Conservation (phyloP, 768 basidiomycete genomes). For the Phanerochaete sordida region DNA sequence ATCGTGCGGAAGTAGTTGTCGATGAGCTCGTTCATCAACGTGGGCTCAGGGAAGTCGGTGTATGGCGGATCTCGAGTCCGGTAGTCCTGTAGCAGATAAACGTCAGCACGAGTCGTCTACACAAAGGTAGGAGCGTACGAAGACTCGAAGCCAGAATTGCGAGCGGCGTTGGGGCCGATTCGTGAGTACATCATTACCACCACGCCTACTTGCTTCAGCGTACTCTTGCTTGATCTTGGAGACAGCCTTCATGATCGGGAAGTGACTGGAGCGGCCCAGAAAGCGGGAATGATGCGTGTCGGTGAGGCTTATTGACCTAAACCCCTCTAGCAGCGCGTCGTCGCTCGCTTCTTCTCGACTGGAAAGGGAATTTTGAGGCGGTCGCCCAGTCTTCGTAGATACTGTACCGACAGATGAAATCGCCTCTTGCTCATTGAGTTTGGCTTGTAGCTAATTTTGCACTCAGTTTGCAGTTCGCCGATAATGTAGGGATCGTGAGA, state of each 20-base stretch:
- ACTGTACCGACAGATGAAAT: no score
- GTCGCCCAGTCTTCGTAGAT: no score
- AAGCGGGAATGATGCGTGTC: constrained; percentile 18
- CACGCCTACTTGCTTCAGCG: constrained; percentile 8
- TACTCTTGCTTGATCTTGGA: constrained; percentile 39
- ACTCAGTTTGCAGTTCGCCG: no score
- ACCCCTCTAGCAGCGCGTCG: no score
- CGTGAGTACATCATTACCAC: background rate
- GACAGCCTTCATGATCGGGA: constrained; percentile 36
- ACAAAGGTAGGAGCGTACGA: no score
- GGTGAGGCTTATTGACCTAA: constrained; percentile 14
- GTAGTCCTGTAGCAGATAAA: no score
- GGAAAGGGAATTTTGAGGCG: no score
- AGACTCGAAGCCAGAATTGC: background rate
- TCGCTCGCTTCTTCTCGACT: no score
- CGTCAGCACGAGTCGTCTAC: no score
- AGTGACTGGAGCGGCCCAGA: constrained; percentile 38
- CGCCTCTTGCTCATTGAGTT: no score
- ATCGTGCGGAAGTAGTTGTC: constrained; percentile 38
- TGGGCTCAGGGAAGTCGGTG: constrained; percentile 19
- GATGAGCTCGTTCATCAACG: constrained; percentile 33
- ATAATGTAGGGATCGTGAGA: no score
- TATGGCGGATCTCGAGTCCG: background rate
- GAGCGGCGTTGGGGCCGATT: background rate
- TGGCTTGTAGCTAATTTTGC: no score